Base-by-base conservation (phyloP, 2,329 filamentous ascomycete genomes). In the Colletotrichum destructivum region DNA sequence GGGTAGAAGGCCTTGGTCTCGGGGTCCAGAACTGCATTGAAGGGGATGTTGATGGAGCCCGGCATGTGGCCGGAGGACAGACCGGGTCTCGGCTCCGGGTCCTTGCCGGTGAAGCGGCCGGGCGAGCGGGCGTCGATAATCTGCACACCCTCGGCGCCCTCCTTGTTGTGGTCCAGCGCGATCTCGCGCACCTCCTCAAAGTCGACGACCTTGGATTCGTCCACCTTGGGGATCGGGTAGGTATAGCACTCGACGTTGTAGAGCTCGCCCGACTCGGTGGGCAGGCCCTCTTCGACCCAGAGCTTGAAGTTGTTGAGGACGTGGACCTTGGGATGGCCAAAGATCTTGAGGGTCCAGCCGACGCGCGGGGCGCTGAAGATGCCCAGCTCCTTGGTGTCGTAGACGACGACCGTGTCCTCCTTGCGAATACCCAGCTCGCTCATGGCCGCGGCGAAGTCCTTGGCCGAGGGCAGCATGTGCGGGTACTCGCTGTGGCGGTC, bases 341-440 rank as follows among this genome's bases (percentile, higher is more conserved):
- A 98, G 44, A 94, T 90, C 78, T 90, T 91, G 75, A 99, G 86
- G 2, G 96, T 99, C 96, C 96, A 99, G 69, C 92, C 96, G 0
- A 98, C 96, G 52, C 96, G 89, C 4, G 96, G 96, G 2, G 96
- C 96, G 76, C 93, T 96, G 84, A 99, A 97, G 72, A 99, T 95
- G 12, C 96, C 96, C 40, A 96, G 85, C 84, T 98, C 95, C 74
- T 94, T 92, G 38, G 91, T 92, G 80, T 99, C 96, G 79, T 99
- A 99, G 6, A 99, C 94, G 0, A 99, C 96, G 4, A 99, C 90
- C 46, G 91, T 93, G 75, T 99, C 96, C 75, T 98, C 94, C 74
- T 91, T 90, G 67, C 91, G 90, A 75, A 99, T 96, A 9, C 96
- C 96, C 60, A 99, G 84, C 75, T 93, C 90, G 76, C 93, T 92